Evolutionary conservation across 768 basidiomycete species (phyloP), one percentile per base, ranked within the genome.

Genomic region (Phlebiopsis gigantea): DNA sequence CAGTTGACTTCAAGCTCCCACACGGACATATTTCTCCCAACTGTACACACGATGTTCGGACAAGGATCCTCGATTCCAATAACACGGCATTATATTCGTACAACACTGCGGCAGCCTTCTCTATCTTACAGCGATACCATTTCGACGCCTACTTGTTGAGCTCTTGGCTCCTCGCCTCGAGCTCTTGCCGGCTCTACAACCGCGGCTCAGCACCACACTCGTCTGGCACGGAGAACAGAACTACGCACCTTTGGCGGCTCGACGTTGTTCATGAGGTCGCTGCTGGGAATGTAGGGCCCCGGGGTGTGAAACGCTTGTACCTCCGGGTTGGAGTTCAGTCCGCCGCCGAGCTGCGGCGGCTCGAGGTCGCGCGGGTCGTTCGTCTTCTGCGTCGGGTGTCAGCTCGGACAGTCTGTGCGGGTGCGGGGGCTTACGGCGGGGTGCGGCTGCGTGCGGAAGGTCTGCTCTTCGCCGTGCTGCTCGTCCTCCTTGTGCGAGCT

Each of bases 341-440:
- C 67, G n/a, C 71, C 73, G 3, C 71, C 71, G 22, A 65, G 66
- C 57, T 72, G 69, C 12, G 69, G 66, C 1, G 67, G 59, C 53
- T 73, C 72, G 45, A 81, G 75, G 63, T 85, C 80, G 9, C 75
- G 72, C 14, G 84, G 84, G 61, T 87, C 73, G 60, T 87, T 85
- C 5, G 79, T 72, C 72, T 77, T 83, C 84, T 87, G 52, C 43
- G 39, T n/a, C 14, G 34, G 26, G 28, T 17, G 46, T 45, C 22
- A 47, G 46, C 17, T 14, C 5, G 17, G 12, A 29, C 17, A 41
- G 5, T 19, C 34, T 34, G 12, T 25, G 24, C 15, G 28, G 12
- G n/a, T 25, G 24, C 9, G 22, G 39, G 39, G 21, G 64, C 78
- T 47, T 62, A 83, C 83, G 62, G 84, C 83, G 48, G 84, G 85